A percentile compares a stretch with the other conserved stretches of the same genome.
These are phyloP conservation scores for Scenedesmus sp. DNA, from an alignment of 163 green algal genomes.

Conservation along the genomic window DNA sequence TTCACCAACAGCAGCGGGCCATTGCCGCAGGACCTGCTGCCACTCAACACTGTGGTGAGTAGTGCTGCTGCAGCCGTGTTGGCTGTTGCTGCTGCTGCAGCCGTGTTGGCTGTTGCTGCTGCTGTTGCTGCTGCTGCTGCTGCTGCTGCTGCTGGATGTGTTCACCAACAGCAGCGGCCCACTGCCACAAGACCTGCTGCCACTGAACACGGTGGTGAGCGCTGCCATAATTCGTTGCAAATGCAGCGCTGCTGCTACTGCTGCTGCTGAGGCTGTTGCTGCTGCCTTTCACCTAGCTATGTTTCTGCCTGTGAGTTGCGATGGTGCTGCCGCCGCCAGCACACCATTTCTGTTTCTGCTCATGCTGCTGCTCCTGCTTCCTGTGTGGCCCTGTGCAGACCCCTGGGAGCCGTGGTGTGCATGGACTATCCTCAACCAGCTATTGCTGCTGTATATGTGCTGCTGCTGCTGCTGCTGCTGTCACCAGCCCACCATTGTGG, in stretches of 20 bases:
- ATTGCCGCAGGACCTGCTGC: slow-evolving; percentile 38
- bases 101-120: background rate
- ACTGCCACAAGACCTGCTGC: slow-evolving; percentile 37
- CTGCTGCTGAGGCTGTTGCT: background rate
- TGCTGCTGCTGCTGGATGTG: slow-evolving; percentile 37
- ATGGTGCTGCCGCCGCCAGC: background rate
- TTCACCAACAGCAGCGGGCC: slow-evolving; percentile 40
- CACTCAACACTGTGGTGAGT: slow-evolving; percentile 29
- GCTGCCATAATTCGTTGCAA: background rate
- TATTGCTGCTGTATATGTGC: background rate
- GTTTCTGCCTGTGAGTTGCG: too few relatives aligned
- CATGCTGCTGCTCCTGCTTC: background rate
- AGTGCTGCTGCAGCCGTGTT: background rate
- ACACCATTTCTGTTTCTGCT: background rate
- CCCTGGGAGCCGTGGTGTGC: too few relatives aligned
- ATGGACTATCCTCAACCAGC: too few relatives aligned
- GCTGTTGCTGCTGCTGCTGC: too few relatives aligned
- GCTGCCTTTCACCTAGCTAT: background rate
- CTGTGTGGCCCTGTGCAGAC: too few relatives aligned
- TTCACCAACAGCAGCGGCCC: slow-evolving; percentile 44
- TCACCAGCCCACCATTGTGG: slow-evolving; percentile 40
- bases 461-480: slow-evolving; percentile 22
- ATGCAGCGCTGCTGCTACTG: background rate
- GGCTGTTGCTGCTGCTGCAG: too few relatives aligned
- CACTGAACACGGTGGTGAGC: slow-evolving; percentile 21